Evolutionary conservation across 345 rosid genomes (phyloP), one percentile per base, ranked within the genome.

Genomic region (Rubroshorea leprosula): DNA sequence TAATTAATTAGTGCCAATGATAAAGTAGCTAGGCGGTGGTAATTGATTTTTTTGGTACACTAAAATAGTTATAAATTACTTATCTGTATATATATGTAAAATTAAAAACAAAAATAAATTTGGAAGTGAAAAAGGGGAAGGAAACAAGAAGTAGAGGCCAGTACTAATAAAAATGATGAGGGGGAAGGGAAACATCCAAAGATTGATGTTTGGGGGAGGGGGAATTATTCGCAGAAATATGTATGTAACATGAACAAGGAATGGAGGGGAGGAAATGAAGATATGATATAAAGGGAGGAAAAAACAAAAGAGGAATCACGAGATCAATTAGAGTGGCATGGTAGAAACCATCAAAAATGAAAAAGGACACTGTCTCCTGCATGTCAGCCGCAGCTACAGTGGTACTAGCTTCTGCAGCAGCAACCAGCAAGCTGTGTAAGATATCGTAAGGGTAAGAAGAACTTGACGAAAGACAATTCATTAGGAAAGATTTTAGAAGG

Each of bases 241-340:
- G 68, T 56, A 58, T 61, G 62, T 52, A 70, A 53, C 58, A 70
- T 55, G 66, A 67, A 54, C 20, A 27, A 26, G 51, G 61, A 55
- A 45, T 8, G 26, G 25, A 59, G 23, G 7, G 49, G 21, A 41
- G 50, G 63, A 23, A 58, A 61, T 71, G 72, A 58, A 56, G 38
- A 25, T 58, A 21, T 43, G 58, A 4, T 25, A 13, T 54, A 35
- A 26, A 39, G 51, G n/a, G n/a, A 61, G 58, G 50, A 54, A 58
- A 69, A 43, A 68, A 63, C 72, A 77, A 73, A 69, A 64, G 49
- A 74, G 49, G 80, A 57, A 68, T 79, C 82, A 82, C 84, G 84
- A 77, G 82, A 75, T 72, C 51, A 63, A 27, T 8, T 27, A 6
- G 12, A 35, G 41, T 6, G 41, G 12, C 7, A 35, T 1, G 9